Conservation (phyloP, 2,329 filamentous ascomycete genomes). For the Trichoderma koningiopsis region DNA sequence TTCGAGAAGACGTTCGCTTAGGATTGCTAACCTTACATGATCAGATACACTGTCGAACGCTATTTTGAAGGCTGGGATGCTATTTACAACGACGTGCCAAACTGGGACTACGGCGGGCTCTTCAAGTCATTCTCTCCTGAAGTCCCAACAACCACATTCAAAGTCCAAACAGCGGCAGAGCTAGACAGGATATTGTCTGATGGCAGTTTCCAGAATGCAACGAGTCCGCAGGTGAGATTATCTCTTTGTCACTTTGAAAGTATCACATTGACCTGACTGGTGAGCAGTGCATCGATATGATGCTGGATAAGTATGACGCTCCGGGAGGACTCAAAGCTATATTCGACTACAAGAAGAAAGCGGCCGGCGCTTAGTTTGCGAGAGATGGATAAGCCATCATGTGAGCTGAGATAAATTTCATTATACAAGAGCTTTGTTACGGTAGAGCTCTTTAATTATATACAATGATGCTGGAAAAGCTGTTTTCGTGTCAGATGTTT, state of each 20-base stretch:
- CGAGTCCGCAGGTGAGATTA: background rate
- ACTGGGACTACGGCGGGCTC: background rate
- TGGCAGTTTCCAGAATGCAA: background rate
- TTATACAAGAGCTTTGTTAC: background rate
- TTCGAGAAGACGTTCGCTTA: too few species aligned
- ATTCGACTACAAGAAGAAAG: background rate
- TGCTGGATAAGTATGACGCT: background rate
- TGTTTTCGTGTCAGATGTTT: background rate
- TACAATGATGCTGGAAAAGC: background rate
- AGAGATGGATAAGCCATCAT: background rate
- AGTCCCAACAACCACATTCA: background rate
- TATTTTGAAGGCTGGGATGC: constrained; percentile 76
- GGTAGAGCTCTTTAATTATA: background rate
- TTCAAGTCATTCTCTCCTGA: background rate
- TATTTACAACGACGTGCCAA: constrained; percentile 71
- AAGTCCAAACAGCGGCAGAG: background rate
- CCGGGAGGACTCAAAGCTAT: background rate
- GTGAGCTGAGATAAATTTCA: background rate
- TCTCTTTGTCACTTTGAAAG: background rate
- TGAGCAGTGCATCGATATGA: background rate
- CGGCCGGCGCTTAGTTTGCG: background rate
- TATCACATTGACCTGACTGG: background rate
- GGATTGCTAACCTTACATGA: background rate
- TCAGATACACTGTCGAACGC: constrained; percentile 72
- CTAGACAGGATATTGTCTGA: constrained; percentile 2